Conservation (phyloP, 148 eudicot species). For the Silene conica region DNA sequence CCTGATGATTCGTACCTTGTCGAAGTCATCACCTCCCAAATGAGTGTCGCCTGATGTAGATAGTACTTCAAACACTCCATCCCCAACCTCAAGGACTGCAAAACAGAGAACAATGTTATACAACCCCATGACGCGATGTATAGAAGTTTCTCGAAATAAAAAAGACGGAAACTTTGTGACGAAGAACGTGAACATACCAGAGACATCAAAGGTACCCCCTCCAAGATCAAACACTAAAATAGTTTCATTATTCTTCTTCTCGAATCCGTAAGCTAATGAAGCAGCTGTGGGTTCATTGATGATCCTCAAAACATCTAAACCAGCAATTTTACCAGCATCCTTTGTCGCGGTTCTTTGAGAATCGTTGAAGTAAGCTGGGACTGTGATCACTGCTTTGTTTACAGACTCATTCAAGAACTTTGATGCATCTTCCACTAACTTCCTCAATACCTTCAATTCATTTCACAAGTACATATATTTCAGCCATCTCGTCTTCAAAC, state of each 20-base stretch:
- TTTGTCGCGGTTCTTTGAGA: conserved; percentile 75
- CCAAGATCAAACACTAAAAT: conserved; percentile 75
- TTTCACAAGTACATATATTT: not conserved
- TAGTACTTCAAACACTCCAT: conserved; percentile 73
- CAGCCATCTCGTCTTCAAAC: not conserved
- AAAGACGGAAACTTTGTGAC: not conserved
- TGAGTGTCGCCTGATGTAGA: conserved; percentile 80
- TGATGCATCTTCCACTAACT: conserved; percentile 77
- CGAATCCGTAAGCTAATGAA: conserved; percentile 71
- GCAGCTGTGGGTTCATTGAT: conserved; percentile 80
- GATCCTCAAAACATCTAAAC: conserved; percentile 62
- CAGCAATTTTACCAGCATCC: conserved; percentile 71
- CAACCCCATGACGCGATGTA: not conserved
- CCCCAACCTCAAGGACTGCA: conserved; percentile 76
- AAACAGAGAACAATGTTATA: conserved; percentile 7
- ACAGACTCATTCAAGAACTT: conserved; percentile 60
- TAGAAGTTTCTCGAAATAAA: not conserved
- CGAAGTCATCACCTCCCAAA: conserved; percentile 77
- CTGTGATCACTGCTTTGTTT: conserved; percentile 71
- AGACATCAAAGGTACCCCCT: conserved; percentile 79
- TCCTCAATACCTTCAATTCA: conserved; percentile 50
- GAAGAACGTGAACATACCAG: conserved; percentile 42
- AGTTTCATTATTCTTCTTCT: conserved; percentile 61
- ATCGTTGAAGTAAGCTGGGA: conserved; percentile 74
- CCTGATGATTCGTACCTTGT: conserved; percentile 42